Conservation (phyloP, 2,329 filamentous ascomycete species). For the Hyphodiscus sp. region DNA sequence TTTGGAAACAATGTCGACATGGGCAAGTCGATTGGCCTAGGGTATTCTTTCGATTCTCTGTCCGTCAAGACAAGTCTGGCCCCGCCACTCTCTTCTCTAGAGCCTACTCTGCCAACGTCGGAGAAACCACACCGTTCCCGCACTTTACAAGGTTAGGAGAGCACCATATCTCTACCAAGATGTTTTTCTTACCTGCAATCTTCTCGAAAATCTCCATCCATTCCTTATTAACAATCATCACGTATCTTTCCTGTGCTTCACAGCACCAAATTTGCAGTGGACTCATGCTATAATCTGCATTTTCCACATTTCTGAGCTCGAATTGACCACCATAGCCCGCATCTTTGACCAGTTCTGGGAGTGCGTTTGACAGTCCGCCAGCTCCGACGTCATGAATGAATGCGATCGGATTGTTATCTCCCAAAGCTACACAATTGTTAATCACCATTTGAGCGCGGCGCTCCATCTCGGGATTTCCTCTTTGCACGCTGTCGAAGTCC, state of each 20-base stretch:
- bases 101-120: constrained; percentile 72
- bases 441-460: constrained; percentile 96
- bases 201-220: constrained; percentile 69
- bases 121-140: constrained; percentile 91
- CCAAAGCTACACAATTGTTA: constrained; percentile 83
- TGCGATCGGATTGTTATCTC: constrained; percentile 79
- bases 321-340: constrained; percentile 86
- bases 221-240: constrained; percentile 78
- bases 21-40: constrained; percentile 79
- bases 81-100: constrained; percentile 54
- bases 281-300: constrained; percentile 83
- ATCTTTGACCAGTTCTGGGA: constrained; percentile 88
- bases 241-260: constrained; percentile 94
- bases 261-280: constrained; percentile 98
- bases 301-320: constrained; percentile 90
- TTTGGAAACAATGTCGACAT: constrained; percentile 87
- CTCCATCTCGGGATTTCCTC: constrained; percentile 95
- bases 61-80: constrained; percentile 76
- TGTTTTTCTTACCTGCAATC: constrained; percentile 46
- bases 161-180: background rate
- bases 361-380: constrained; percentile 74
- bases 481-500: constrained; percentile 94
- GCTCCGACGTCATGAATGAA: constrained; percentile 98
- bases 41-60: constrained; percentile 66
- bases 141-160: constrained; percentile 33